Evolutionary conservation across 2,329 filamentous ascomycete genomes (phyloP).

Genomic region (Cordyceps sp.): DNA sequence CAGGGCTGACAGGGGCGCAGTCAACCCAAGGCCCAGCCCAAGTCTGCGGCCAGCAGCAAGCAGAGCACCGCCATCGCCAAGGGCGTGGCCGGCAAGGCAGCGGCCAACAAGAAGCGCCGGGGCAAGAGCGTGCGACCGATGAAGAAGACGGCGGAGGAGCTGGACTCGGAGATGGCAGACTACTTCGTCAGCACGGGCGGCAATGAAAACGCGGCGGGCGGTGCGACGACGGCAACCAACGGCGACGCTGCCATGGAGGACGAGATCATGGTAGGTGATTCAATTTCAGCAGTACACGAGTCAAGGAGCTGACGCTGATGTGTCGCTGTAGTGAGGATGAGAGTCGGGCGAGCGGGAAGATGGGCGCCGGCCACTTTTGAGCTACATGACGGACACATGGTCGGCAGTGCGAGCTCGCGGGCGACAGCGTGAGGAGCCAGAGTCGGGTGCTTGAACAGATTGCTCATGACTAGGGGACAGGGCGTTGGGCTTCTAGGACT

Average conservation of each 20-base stretch:
- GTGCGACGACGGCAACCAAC: conserved; percentile 26
- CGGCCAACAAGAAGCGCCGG: conserved; percentile 35
- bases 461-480: too few relatives aligned
- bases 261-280: conserved; percentile 33
- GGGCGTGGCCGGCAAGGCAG: conserved; percentile 25
- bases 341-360: too few relatives aligned
- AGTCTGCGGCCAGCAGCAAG: conserved; percentile 66
- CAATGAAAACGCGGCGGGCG: conserved; percentile 27
- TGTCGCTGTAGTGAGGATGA: too few relatives aligned
- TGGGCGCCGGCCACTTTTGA: too few relatives aligned
- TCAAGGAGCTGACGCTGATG: too few relatives aligned
- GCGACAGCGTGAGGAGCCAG: too few relatives aligned
- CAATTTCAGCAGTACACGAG: neutral
- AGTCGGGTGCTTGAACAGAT: too few relatives aligned
- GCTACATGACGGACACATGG: too few relatives aligned
- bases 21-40: conserved; percentile 39
- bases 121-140: conserved; percentile 46
- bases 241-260: conserved; percentile 51
- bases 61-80: conserved; percentile 33
- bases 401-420: too few relatives aligned
- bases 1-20: conserved; percentile 7
- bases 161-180: conserved; percentile 95
- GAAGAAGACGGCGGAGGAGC: conserved; percentile 86
- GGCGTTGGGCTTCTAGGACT: too few relatives aligned
- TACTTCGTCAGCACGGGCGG: conserved; percentile 52